Conservation (phyloP, 345 rosid species). For the Salix purpurea region DNA sequence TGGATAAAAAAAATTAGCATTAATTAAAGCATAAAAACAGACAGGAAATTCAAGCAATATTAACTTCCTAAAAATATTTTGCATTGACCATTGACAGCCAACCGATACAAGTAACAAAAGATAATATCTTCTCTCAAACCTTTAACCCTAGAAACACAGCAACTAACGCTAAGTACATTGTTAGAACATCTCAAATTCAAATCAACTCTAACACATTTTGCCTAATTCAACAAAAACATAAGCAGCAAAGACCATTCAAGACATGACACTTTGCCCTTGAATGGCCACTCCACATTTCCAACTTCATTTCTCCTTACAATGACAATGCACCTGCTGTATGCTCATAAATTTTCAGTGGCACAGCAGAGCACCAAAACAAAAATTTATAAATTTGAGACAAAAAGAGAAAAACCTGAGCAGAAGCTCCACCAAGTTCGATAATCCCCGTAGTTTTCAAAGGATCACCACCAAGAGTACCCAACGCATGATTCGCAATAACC, state of each 20-base stretch:
- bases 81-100: background rate
- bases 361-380: background rate
- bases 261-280: background rate
- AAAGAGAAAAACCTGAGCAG: conserved; percentile 65
- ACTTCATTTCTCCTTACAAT: background rate
- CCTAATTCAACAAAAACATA: background rate
- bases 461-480: conserved; percentile 74
- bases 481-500: conserved; percentile 83
- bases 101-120: background rate
- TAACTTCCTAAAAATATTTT: background rate
- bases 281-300: background rate
- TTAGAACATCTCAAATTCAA: background rate
- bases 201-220: background rate
- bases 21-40: background rate
- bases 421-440: conserved; percentile 97
- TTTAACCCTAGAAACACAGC: background rate
- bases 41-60: background rate
- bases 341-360: background rate
- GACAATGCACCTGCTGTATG: background rate
- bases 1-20: background rate
- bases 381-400: background rate
- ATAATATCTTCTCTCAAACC: background rate
- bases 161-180: background rate
- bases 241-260: too few relatives aligned
- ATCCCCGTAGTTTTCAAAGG: conserved; percentile 76